Conservation (phyloP, 2,329 filamentous ascomycete genomes). For the Sporothrix curviconia region DNA sequence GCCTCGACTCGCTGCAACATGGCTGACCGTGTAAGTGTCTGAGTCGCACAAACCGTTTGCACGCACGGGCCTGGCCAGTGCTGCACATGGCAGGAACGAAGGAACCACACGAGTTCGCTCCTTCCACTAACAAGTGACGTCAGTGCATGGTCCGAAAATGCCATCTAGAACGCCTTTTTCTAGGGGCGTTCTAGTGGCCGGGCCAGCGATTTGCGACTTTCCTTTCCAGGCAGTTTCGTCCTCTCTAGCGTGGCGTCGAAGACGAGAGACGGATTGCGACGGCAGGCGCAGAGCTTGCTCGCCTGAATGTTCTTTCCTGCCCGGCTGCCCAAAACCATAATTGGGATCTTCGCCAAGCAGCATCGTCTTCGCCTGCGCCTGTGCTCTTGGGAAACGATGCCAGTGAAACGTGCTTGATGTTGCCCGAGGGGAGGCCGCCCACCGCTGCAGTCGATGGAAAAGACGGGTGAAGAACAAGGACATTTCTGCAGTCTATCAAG, state of each 20-base stretch:
- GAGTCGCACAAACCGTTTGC: neutral
- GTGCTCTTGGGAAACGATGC: too few species aligned
- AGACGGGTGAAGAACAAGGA: neutral
- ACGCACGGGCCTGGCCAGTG: neutral
- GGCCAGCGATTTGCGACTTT: neutral
- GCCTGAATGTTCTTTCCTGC: neutral
- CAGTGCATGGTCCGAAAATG: neutral
- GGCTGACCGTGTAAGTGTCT: neutral
- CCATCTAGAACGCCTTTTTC: neutral
- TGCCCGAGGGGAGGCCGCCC: constrained; percentile 1
- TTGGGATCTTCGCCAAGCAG: neutral
- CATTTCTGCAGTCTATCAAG: too few species aligned
- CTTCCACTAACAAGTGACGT: neutral
- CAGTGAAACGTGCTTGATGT: too few species aligned
- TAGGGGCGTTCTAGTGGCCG: neutral
- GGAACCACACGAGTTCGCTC: neutral
- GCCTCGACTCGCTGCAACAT: neutral
- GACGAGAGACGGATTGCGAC: neutral
- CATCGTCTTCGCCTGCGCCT: neutral
- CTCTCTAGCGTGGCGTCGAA: neutral
- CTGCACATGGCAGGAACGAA: neutral
- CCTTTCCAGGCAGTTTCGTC: neutral
- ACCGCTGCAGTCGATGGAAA: neutral
- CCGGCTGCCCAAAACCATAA: neutral
- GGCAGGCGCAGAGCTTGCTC: too few species aligned